Conservation (phyloP, 805 yeast species). For the Saturnispora besseyi region DNA sequence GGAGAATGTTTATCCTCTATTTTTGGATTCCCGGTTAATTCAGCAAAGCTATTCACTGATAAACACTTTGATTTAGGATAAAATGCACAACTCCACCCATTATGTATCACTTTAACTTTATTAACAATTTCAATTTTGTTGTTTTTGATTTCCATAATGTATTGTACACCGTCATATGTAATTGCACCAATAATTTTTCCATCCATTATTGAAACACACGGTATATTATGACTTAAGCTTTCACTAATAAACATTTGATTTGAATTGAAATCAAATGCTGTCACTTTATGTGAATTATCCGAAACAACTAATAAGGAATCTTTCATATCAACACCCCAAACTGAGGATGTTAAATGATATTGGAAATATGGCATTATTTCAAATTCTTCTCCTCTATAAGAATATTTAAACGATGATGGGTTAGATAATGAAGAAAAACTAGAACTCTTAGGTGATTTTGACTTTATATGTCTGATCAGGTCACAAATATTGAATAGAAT, state of each 20-base stretch:
- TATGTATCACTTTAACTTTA: not conserved
- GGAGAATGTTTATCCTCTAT: not conserved
- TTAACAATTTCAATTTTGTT: not conserved
- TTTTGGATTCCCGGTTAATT: not conserved
- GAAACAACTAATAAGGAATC: slow-evolving; percentile 37
- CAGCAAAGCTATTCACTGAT: slow-evolving; percentile 4
- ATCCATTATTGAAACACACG: slow-evolving; percentile 26
- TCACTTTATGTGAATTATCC: slow-evolving; percentile 43
- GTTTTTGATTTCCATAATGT: slow-evolving; percentile 3
- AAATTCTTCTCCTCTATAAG: not conserved
- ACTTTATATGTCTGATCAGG: slow-evolving; percentile 15
- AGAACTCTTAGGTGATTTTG: not conserved
- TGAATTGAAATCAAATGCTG: slow-evolving; percentile 25
- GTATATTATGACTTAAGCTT: slow-evolving; percentile 45
- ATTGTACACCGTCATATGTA: slow-evolving; percentile 7
- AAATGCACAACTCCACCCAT: slow-evolving; percentile 7
- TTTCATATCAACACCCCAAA: slow-evolving; percentile 55
- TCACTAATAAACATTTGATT: slow-evolving; percentile 23
- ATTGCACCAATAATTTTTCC: not conserved
- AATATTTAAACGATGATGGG: not conserved
- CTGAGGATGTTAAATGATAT: slow-evolving; percentile 14
- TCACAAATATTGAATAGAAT: slow-evolving; percentile 29
- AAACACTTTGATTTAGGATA: not conserved
- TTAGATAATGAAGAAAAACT: not conserved
- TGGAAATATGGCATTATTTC: slow-evolving; percentile 2